Conservation (phyloP, 352 stramenopile species). For the Phytopythium delawarense region DNA sequence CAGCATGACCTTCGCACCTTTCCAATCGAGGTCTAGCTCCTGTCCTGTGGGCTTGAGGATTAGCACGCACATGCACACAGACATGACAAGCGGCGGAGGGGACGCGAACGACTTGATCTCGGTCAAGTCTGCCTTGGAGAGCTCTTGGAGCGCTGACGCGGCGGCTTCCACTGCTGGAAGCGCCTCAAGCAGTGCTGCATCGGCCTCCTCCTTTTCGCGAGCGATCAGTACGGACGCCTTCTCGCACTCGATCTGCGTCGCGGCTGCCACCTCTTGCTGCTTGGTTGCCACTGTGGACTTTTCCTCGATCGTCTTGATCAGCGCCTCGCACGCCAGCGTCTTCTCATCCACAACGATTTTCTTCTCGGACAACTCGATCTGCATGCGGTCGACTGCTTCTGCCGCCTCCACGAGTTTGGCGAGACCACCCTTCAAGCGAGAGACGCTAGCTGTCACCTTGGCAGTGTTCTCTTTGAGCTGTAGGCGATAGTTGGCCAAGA, state of each 20-base stretch:
- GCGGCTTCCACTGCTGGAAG: constrained; percentile 92
- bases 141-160: constrained; percentile 89
- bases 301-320: constrained; percentile 95
- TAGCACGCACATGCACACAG: constrained; percentile 90
- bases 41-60: constrained; percentile 91
- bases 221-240: constrained; percentile 91
- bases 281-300: constrained; percentile 91
- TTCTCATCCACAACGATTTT: constrained; percentile 96
- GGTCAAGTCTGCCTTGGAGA: constrained; percentile 94
- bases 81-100: constrained; percentile 91
- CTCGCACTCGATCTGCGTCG: constrained; percentile 88
- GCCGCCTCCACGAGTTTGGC: constrained; percentile 94
- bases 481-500: constrained; percentile 91
- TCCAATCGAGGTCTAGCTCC: constrained; percentile 90
- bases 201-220: constrained; percentile 91
- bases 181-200: constrained; percentile 90
- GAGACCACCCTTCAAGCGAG: constrained; percentile 88
- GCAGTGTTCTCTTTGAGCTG: constrained; percentile 90
- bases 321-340: constrained; percentile 85
- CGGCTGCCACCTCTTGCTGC: constrained; percentile 87
- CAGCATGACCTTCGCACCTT: constrained; percentile 95
- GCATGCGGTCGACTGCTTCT: constrained; percentile 92
- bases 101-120: constrained; percentile 96
- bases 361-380: constrained; percentile 91
- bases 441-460: constrained; percentile 88